Evolutionary conservation across 1,284 basidiomycete genomes (phyloP).

Genomic region (Fistulina hepatica): DNA sequence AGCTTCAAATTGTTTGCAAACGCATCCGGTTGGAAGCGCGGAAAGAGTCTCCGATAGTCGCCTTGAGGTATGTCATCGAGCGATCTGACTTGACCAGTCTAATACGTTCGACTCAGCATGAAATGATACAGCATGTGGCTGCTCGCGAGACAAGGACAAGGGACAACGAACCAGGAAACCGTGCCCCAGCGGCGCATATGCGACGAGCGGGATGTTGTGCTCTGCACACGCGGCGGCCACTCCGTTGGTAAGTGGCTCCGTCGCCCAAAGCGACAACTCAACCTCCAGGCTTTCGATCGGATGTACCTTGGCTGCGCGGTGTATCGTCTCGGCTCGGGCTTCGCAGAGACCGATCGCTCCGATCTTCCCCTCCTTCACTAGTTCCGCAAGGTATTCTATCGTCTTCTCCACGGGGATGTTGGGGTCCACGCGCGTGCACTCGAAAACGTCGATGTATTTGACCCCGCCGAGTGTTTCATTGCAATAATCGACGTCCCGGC

Average conservation of each 20-base stretch:
- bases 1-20: constrained; percentile 47
- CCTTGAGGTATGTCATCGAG: constrained; percentile 12
- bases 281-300: constrained; percentile 13
- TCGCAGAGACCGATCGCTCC: constrained; percentile 45
- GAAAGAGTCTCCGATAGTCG: constrained; percentile 17
- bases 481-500: constrained; percentile 30
- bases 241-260: constrained; percentile 12
- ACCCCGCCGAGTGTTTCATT: constrained; percentile 31
- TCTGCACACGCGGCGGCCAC: constrained; percentile 13
- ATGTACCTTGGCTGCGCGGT: constrained; percentile 27
- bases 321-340: constrained; percentile 36
- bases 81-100: not conserved
- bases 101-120: constrained; percentile 11
- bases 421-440: constrained; percentile 33
- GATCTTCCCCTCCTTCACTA: constrained; percentile 34
- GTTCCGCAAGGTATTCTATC: constrained; percentile 23
- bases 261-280: constrained; percentile 13
- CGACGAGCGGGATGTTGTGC: constrained; percentile 14
- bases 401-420: constrained; percentile 27
- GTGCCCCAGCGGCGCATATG: constrained; percentile 36
- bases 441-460: constrained; percentile 40
- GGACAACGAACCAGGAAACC: constrained; percentile 46
- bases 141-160: too few relatives aligned
- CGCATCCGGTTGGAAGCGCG: constrained; percentile 24
- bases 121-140: constrained; percentile 27